Evolutionary conservation across 1,284 basidiomycete genomes (phyloP), one percentile per base, ranked within the genome.

Genomic region (Ustilago nuda): DNA sequence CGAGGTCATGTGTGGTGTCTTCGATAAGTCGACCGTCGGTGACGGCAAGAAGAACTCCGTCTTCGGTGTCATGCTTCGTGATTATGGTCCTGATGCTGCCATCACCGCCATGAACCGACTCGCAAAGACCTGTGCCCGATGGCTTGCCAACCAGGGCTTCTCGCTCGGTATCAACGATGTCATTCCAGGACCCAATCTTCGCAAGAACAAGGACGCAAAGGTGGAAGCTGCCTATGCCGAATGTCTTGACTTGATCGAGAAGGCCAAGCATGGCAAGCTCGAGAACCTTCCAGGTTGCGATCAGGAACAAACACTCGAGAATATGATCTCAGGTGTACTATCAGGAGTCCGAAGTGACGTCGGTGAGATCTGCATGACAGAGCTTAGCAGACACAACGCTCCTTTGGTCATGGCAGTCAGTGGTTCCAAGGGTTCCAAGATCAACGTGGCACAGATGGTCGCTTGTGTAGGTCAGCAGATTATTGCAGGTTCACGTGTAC

Each of bases 401-500:
- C 95, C 97, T 7, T 89, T 98, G 11, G 97, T 98, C 88, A 99
- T 99, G 97, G 96, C 97, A 60, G 95, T 95, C 33, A 98, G 95
- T 87, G 97, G 97, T 87, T 99, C 97, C 11, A 99, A 99, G 89
- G 82, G 96, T 86, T 98, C 96, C 82, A 94, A 95, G 77, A 98
- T 99, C 88, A 99, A 99, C 87, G 97, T 99, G 67, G 97, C 95
- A 13, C 97, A 99, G 88, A 99, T 99, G 97, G 97, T 99, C 66
- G 97, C 97, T 78, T 98, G 95, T 90, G 97, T 99, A 79, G 97
- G 97, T 11, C 97, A 99, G 86, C 97, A 99, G 85, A 98, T 99
- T 87, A 99, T 99, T 79, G 92, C 93, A 30, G 97, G 97, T 27
- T 93, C 94, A 86, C 97, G 97, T 91, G 95, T 99, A 8, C 95